Base-by-base conservation (phyloP, 257 asterid genomes). In the Eustoma russellianum region DNA sequence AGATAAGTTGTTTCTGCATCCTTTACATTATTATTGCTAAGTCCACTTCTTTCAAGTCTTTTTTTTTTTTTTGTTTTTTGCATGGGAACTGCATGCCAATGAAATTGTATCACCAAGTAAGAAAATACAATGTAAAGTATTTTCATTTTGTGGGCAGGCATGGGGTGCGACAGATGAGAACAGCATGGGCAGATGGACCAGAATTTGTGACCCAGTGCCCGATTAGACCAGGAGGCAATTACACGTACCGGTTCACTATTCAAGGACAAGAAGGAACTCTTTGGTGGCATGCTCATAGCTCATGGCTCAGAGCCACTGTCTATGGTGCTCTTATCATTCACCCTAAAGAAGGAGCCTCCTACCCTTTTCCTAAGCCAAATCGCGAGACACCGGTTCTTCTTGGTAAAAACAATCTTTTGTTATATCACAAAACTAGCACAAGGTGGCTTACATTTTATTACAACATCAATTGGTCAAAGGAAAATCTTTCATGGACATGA, bases 201-300 rank as follows among this genome's bases (percentile, higher is more conserved):
- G 95, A 83, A 38, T 88, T 85, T 46, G 63, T 88, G 54, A 88
- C 95, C 14, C 97, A 88, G 52, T 88, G 97, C 67, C 97, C 97
- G 0, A 80, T 88, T 14, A 71, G 83, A 66, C 95, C 97, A 0
- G 97, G 94, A 47, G 69, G 58, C 19, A 88, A 86, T 52, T 88
- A 85, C 64, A 88, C 86, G 0, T 88, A 88, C 64, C 68, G 94
- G 5, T 88, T 88, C 61, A 80, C 87, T 0, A 85, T 88, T 35
- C 76, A 79, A 70, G 97, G 86, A n/a, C 97, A 88, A 33, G 94
- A 82, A 75, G 97, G 97, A 24, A 88, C 97, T 1, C 81, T 88
- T 0, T 88, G 97, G 97, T 88, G 97, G 97, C 97, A 88, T 52
- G 97, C 97, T 33, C 97, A 88, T 62, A 88, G 97, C 69, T 88